Evolutionary conservation across 371 early-diverging fungal genomes (phyloP).

Genomic region (Syncephalis plumigaleata): DNA sequence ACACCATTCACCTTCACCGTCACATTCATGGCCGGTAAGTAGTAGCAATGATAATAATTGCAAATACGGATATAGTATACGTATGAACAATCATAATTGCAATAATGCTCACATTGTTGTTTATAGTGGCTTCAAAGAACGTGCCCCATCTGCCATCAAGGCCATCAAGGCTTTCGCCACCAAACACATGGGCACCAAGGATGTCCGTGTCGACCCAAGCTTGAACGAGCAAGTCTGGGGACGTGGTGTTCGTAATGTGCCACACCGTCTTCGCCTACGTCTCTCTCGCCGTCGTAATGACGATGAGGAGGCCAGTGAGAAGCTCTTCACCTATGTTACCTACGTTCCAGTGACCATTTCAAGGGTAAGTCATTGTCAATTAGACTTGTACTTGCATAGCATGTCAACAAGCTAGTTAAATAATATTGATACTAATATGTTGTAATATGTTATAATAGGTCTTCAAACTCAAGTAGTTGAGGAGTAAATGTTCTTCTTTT

Average conservation of each 20-base stretch:
- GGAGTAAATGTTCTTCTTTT: conserved; percentile 16
- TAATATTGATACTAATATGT: too few species aligned
- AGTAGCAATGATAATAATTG: background rate
- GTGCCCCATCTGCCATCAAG: conserved; percentile 88
- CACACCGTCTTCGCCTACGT: conserved; percentile 86
- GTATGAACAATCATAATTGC: too few species aligned
- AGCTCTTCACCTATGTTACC: conserved; percentile 82
- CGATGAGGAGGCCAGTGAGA: conserved; percentile 82
- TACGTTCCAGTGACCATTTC: conserved; percentile 70
- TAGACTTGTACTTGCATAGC: too few species aligned
- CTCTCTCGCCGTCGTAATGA: conserved; percentile 86
- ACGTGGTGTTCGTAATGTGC: conserved; percentile 76
- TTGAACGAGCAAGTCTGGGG: conserved; percentile 77
- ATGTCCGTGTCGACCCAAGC: conserved; percentile 61
- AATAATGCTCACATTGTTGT: too few species aligned
- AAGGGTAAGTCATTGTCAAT: conserved; percentile 31
- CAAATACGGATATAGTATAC: too few species aligned
- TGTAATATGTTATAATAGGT: background rate
- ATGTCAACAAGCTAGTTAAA: too few species aligned
- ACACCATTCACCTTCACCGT: conserved; percentile 92
- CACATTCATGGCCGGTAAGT: conserved; percentile 47
- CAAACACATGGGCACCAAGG: conserved; percentile 77
- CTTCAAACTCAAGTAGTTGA: conserved; percentile 37
- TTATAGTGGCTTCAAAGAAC: conserved; percentile 80
- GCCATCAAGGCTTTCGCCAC: conserved; percentile 71